These are phyloP conservation scores for Neospora caninum DNA, from an alignment of 169 alveolate species.

Conservation along the genomic window DNA sequence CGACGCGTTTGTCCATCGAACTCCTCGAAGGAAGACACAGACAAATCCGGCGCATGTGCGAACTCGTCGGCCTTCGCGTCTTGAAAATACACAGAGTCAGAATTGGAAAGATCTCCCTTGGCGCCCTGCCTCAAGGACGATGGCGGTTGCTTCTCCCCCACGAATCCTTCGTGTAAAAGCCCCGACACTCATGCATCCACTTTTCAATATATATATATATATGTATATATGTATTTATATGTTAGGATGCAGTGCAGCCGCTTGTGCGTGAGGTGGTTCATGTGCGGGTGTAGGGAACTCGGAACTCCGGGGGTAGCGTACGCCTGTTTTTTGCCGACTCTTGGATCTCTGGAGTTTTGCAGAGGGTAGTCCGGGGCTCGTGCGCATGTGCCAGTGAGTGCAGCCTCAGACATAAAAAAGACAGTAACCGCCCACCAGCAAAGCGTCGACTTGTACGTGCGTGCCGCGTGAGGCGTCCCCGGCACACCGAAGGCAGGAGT, in stretches of 20 bases:
- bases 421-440: too few relatives aligned
- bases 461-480: too few relatives aligned
- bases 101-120: constrained; percentile 33
- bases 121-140: constrained; percentile 4
- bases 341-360: too few relatives aligned
- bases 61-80: constrained; percentile 49
- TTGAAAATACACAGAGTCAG: constrained; percentile 35
- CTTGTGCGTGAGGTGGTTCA: neutral
- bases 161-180: neutral
- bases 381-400: too few relatives aligned
- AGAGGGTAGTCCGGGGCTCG: too few relatives aligned
- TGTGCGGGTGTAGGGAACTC: too few relatives aligned
- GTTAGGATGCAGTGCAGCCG: neutral
- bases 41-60: constrained; percentile 48
- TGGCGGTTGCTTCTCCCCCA: constrained; percentile 39
- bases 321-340: too few relatives aligned
- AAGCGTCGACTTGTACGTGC: too few relatives aligned
- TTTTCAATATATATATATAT: neutral
- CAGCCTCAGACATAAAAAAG: too few relatives aligned
- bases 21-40: constrained; percentile 19
- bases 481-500: too few relatives aligned
- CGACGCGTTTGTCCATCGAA: constrained; percentile 25
- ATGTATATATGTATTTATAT: neutral
- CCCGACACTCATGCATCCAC: neutral
- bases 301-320: too few relatives aligned